These are phyloP conservation scores for Myxozyma mucilagina DNA, from an alignment of 805 yeast genomes.

Conservation along the genomic window DNA sequence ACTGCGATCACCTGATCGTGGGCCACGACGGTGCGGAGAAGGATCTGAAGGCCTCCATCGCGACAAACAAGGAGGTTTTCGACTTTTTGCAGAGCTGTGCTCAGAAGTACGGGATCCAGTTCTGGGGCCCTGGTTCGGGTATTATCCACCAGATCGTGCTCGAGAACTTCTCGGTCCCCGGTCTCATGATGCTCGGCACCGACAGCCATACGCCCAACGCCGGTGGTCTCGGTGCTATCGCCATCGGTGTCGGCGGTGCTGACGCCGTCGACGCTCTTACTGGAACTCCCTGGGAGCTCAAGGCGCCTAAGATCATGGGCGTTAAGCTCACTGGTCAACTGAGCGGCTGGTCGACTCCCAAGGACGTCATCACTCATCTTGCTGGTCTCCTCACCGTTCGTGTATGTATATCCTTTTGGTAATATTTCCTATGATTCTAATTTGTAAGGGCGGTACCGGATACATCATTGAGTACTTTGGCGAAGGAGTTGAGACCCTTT, in stretches of 20 bases:
- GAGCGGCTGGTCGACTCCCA: slow-evolving; percentile 96
- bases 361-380: slow-evolving; percentile 88
- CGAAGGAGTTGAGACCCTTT: slow-evolving; percentile 86
- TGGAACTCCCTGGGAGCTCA: slow-evolving; percentile 92
- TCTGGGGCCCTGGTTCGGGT: slow-evolving; percentile 99
- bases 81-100: slow-evolving; percentile 88
- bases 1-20: slow-evolving; percentile 96
- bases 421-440: neutral
- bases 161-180: slow-evolving; percentile 97
- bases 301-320: slow-evolving; percentile 95
- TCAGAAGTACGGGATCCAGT: slow-evolving; percentile 93
- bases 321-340: slow-evolving; percentile 89
- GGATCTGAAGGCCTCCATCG: slow-evolving; percentile 84
- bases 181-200: slow-evolving; percentile 93
- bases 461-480: slow-evolving; percentile 95
- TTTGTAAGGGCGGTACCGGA: slow-evolving; percentile 84
- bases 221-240: slow-evolving; percentile 97
- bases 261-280: slow-evolving; percentile 98
- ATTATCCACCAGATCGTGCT: slow-evolving; percentile 94
- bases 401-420: slow-evolving; percentile 5
- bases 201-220: slow-evolving; percentile 98
- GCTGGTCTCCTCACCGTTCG: slow-evolving; percentile 94
- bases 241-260: slow-evolving; percentile 99
- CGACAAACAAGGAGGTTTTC: slow-evolving; percentile 89
- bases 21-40: slow-evolving; percentile 88